A percentile compares a stretch with the other conserved stretches of the same genome.
Evolutionary conservation across 129 eudicot species (phyloP).

Genomic region (Sambucus nigra): DNA sequence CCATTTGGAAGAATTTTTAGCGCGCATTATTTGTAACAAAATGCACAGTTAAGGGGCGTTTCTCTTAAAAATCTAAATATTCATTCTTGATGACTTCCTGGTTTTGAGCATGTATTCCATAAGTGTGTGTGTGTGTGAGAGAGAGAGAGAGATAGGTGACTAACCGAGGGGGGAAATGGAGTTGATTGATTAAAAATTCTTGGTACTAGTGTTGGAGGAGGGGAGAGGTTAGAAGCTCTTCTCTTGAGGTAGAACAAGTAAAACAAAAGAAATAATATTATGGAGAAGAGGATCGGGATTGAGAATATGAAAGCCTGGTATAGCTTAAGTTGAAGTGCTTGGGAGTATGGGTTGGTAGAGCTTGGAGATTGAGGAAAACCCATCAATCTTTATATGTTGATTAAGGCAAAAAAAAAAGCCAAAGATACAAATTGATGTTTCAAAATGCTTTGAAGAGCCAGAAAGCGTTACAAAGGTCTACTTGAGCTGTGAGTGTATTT

Average conservation of each 20-base stretch:
- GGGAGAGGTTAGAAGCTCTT: slow-evolving; percentile 26
- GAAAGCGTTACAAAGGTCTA: no score
- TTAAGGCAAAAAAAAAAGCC: no score
- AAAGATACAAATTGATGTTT: no score
- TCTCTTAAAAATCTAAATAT: neutral
- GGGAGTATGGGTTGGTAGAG: slow-evolving; percentile 29
- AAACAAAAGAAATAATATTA: slow-evolving; percentile 41
- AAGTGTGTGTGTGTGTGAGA: no score
- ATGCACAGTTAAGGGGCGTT: neutral
- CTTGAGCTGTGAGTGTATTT: no score
- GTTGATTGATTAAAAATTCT: slow-evolving; percentile 19
- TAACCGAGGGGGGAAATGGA: neutral
- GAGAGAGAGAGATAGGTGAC: neutral
- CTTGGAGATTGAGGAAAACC: slow-evolving; percentile 17
- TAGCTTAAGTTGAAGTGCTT: slow-evolving; percentile 47
- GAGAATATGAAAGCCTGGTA: slow-evolving; percentile 63
- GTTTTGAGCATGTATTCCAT: neutral
- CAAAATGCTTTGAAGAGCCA: no score
- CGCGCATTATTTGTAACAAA: neutral
- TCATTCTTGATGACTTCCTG: neutral
- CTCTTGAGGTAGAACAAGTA: slow-evolving; percentile 60
- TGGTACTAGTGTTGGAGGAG: slow-evolving; percentile 25
- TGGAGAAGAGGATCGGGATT: slow-evolving; percentile 55
- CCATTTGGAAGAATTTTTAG: no score
- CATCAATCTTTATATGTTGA: slow-evolving; percentile 4